Evolutionary conservation across 2,329 filamentous ascomycete genomes (phyloP), one percentile per base, ranked within the genome.

Genomic region (Myotisia sp.): DNA sequence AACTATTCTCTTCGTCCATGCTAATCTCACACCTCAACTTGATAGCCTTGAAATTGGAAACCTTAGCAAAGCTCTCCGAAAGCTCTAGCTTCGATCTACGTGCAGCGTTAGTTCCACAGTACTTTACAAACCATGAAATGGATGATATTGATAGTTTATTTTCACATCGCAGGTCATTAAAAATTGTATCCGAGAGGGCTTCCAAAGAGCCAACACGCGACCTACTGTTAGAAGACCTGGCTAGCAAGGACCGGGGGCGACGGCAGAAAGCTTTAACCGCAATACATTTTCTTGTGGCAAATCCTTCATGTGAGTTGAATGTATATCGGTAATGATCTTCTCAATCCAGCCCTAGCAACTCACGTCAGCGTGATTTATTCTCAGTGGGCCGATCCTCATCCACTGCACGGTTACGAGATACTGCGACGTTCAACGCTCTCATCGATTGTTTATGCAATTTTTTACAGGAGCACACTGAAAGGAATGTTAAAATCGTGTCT

Each of bases 31-130:
- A 57, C 32, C 56, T 24, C 29, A n/a, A 6, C 3, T 4, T 8
- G 12, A 3, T 38, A 64, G 60, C 77, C 2, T 63, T 85, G 26
- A 70, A 74, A 38, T 50, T 74, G 7, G 64, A 68, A 26, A 85
- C 80, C 0, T 62, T 86, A 6, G 64, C 74, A 33, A 78, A 73
- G 42, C 65, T 86, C 3, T 61, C 80, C 8, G 64, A 69, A 33
- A 79, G 79, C 52, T 78, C 78, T 40, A 87, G 76, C 53, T 76
- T 72, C 47, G 70, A 78, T 13, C 78, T 86, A 42, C 67, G 76
- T 43, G 76, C 81, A 40, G 76, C 79, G 37, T 72, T 76, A 7
- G 65, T 45, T 65, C 67, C 30, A 24, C 27, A 29, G 10, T 16
- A 7, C 3, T 27, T n/a, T n/a, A n/a, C n/a, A n/a, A n/a, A n/a